Evolutionary conservation across 2,329 filamentous ascomycete species (phyloP).

Genomic region (Ophiostoma pallidulum): DNA sequence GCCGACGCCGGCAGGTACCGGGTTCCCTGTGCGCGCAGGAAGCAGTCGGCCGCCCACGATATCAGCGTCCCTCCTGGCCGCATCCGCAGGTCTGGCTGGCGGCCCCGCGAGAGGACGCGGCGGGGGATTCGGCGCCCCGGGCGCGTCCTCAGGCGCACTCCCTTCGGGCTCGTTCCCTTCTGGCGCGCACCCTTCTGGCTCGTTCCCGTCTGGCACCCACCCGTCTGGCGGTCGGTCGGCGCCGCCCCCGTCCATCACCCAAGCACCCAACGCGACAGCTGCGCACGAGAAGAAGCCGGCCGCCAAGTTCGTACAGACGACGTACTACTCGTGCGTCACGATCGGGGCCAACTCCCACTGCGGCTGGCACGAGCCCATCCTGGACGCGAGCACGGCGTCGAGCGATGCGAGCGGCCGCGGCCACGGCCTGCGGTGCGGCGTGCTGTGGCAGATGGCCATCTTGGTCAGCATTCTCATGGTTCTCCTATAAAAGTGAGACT

Average conservation of each 20-base stretch:
- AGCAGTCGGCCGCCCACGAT: no score
- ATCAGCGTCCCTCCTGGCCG: no score
- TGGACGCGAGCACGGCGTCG: conserved; percentile 17
- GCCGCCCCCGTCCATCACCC: conserved; percentile 12
- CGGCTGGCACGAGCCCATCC: conserved; percentile 30
- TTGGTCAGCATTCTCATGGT: neutral
- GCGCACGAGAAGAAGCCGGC: conserved; percentile 4
- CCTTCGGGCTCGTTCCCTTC: no score
- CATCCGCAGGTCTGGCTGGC: no score
- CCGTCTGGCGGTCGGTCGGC: neutral
- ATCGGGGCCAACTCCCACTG: conserved; percentile 26
- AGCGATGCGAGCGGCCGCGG: no score
- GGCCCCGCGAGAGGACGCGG: no score
- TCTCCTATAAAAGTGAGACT: neutral
- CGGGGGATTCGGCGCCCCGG: no score
- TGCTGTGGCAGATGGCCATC: neutral
- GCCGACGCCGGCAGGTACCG: conserved; percentile 8
- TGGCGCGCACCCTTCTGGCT: no score
- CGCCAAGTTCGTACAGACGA: conserved; percentile 27
- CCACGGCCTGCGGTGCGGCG: neutral
- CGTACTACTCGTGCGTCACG: conserved; percentile 30
- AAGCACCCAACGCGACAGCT: neutral
- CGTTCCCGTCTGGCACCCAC: no score
- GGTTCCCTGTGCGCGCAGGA: no score
- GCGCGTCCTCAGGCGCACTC: no score